Conservation (phyloP, 2,329 filamentous ascomycete genomes). For the Ophiostoma sp. region DNA sequence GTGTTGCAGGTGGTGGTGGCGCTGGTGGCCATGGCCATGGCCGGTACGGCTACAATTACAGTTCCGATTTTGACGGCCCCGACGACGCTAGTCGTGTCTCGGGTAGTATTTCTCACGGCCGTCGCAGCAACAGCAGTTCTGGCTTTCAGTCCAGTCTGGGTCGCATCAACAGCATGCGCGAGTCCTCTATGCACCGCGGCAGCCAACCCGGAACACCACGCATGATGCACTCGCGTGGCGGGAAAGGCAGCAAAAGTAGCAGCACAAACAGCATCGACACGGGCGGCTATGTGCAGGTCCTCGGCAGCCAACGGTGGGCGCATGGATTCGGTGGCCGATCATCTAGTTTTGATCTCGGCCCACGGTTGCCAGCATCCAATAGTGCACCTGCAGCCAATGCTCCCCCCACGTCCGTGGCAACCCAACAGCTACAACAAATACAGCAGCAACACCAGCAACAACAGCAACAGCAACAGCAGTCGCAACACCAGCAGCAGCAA, state of each 20-base stretch:
- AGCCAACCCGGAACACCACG: slow-evolving; percentile 39
- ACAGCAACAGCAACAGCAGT: not conserved
- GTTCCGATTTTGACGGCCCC: slow-evolving; percentile 50
- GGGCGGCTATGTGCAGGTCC: slow-evolving; percentile 53
- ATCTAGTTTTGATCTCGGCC: slow-evolving; percentile 68
- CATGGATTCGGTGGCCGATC: slow-evolving; percentile 52
- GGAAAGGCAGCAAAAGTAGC: slow-evolving; percentile 64
- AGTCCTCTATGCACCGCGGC: slow-evolving; percentile 36
- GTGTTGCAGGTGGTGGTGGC: slow-evolving; percentile 17
- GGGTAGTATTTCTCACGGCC: slow-evolving; percentile 50
- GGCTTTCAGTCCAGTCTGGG: slow-evolving; percentile 58
- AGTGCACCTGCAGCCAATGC: slow-evolving; percentile 5
- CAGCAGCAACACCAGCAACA: not conserved
- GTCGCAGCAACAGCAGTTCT: slow-evolving; percentile 75
- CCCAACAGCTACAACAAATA: not conserved
- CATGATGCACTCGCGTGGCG: slow-evolving; percentile 48
- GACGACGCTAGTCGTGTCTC: slow-evolving; percentile 42
- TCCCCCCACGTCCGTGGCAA: slow-evolving; percentile 14
- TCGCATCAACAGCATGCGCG: slow-evolving; percentile 59
- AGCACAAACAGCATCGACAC: slow-evolving; percentile 64
- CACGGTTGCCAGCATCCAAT: slow-evolving; percentile 31
- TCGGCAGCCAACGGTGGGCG: slow-evolving; percentile 54
- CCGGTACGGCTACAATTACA: slow-evolving; percentile 47
- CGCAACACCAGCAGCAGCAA: slow-evolving; percentile 21
- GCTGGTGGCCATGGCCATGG: slow-evolving; percentile 25